Evolutionary conservation across 495 filamentous ascomycete genomes (phyloP), one percentile per base, ranked within the genome.

Genomic region (Thermochaetoides thermophila): DNA sequence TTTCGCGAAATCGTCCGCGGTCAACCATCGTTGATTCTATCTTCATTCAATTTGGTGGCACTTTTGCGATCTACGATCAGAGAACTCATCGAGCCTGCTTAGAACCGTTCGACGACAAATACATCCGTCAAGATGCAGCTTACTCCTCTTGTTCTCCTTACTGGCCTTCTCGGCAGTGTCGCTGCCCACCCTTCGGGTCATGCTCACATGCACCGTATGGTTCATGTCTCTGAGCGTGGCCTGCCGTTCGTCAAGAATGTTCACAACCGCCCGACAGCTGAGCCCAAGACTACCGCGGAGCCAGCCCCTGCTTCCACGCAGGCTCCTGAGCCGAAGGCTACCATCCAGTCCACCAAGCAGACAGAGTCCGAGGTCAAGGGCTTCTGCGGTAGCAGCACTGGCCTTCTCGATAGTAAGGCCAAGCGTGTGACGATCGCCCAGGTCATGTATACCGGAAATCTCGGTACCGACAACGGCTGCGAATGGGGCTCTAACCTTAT

Each of bases 381-480:
- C 11, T 55, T 55, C 48, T 55, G 49, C 48, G 29, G 33, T 32
- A 35, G 38, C 26, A 27, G 29, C 21, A 29, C 26, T 30, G 37
- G 24, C 27, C 6, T 22, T 30, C 35, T 22, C 27, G n/a, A n/a
- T n/a, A n/a, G n/a, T n/a, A 51, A 46, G 40, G 21, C 23, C 27
- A 59, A 59, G 52, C 56, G 56, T 11, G 53, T 51, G 2, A 59
- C 54, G 15, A 23, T 19, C n/a, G 54, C 34, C 7, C 47, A 59
- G 37, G 40, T 59, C 37, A 33, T 36, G 24, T 59, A 59, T 44
- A 44, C 37, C 7, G 56, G 56, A 35, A 56, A 57, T 43, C 27
- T 35, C n/a, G 53, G 52, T 22, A 45, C 30, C 18, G 25, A 21
- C 27, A 44, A 39, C 27, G 38, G 42, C 31, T 59, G 50, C 48